Evolutionary conservation across 2,329 filamentous ascomycete genomes (phyloP).

Genomic region (Talaromyces sp.): DNA sequence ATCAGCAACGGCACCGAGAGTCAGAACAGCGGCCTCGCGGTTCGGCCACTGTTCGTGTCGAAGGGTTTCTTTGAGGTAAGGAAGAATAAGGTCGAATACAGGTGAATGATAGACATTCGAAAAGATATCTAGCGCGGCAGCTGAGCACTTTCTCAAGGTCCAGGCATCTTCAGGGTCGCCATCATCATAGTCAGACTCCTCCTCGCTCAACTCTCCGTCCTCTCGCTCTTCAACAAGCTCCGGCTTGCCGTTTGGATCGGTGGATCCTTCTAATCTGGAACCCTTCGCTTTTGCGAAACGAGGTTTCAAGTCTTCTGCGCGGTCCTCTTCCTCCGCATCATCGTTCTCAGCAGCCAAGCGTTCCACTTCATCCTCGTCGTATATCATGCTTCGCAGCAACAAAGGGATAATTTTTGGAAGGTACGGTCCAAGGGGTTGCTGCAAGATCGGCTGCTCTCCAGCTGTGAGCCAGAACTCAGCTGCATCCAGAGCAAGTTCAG

Average conservation of each 20-base stretch:
- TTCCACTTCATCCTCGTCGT: conserved; percentile 88
- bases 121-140: conserved; percentile 90
- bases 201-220: conserved; percentile 79
- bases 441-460: conserved; percentile 79
- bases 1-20: conserved; percentile 89
- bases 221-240: conserved; percentile 53
- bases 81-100: conserved; percentile 87
- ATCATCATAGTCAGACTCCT: conserved; percentile 72
- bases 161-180: conserved; percentile 83
- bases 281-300: conserved; percentile 74
- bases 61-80: conserved; percentile 86
- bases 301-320: conserved; percentile 85
- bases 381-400: conserved; percentile 90
- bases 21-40: conserved; percentile 89
- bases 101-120: conserved; percentile 82
- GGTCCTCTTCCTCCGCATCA: conserved; percentile 88
- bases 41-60: conserved; percentile 87
- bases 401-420: conserved; percentile 84
- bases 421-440: conserved; percentile 71
- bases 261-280: conserved; percentile 55
- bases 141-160: conserved; percentile 96
- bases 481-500: conserved; percentile 87
- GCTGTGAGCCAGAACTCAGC: conserved; percentile 97
- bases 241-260: conserved; percentile 39
- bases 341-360: conserved; percentile 78